Evolutionary conservation across 305 asterid species (phyloP), one percentile per base, ranked within the genome.

Genomic region (Vinca major): DNA sequence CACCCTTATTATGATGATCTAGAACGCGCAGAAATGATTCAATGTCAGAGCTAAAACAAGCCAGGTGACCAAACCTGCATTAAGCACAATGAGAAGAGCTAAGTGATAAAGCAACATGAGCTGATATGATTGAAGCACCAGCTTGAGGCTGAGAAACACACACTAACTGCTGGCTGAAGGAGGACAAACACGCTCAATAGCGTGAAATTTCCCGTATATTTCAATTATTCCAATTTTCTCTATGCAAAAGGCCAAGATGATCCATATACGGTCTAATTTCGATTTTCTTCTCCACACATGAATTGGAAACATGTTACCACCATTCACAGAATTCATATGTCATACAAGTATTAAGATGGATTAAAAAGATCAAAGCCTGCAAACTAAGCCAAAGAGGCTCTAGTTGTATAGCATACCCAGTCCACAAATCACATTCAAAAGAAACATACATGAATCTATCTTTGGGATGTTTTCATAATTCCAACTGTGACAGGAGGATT

Each of bases 51-150:
- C 86, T 66, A 81, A 80, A 94, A 77, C 98, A 86, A 58, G 94
- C 86, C 91, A 94, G 83, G 82, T 91, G 97, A 73, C 99, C 99
- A 72, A 89, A 91, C 88, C 99, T 94, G 92, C 72, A 66, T 65
- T 72, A 13, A 33, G 45, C 37, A 44, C 47, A 61, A 39, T 7
- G 0, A 16, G 33, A 45, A n/a, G 26, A 17, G 20, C 21, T 39
- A 61, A 61, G 45, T 10, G 16, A 39, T 4, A 61, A 37, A 39
- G 48, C 48, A 61, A 61, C 4, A 37, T 33, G n/a, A 52, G 4
- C 1, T 14, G 4, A 33, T 11, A 57, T 13, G 19, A 33, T 57
- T 2, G 13, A 57, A 13, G 57, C 21, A 17, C 57, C 19, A 26
- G 33, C 33, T 26, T 26, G 33, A 26, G 33, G 33, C 33, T 26